Percentiles rank a stretch among this genome's conserved stretches.
Evolutionary conservation across 768 basidiomycete species (phyloP).

Genomic region (Rhodotorula toruloides): DNA sequence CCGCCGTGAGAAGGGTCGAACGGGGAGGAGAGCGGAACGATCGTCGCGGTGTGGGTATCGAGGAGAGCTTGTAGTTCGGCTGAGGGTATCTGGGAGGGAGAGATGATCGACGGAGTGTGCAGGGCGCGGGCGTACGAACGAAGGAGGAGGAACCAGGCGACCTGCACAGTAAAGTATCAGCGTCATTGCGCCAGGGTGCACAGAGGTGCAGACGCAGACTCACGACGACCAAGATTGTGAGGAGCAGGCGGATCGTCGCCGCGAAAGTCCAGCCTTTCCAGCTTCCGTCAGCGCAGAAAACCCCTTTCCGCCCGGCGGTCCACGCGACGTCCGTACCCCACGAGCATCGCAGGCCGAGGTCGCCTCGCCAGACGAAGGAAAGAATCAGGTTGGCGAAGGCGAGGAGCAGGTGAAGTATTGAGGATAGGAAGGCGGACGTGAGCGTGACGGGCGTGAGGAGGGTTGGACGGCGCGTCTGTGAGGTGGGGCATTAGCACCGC

Average conservation of each 20-base stretch:
- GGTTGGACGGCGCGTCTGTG: slow-evolving; percentile 11
- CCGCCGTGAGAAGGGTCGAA: neutral
- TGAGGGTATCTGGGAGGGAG: slow-evolving; percentile 20
- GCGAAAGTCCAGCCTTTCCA: slow-evolving; percentile 4
- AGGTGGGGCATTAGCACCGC: too few relatives aligned
- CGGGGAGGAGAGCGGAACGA: slow-evolving; percentile 5
- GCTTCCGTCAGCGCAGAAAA: neutral
- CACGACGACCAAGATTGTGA: neutral
- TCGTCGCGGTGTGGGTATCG: slow-evolving; percentile 13
- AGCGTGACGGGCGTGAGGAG: neutral
- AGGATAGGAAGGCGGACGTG: neutral
- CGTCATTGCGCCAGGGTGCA: neutral
- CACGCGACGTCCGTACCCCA: slow-evolving; percentile 19
- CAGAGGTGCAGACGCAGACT: neutral
- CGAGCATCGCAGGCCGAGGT: neutral
- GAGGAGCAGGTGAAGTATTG: slow-evolving; percentile 4
- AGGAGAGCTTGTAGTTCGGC: slow-evolving; percentile 19
- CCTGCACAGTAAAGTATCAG: neutral
- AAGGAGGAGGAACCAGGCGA: neutral
- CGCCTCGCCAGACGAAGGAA: slow-evolving; percentile 7
- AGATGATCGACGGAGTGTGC: slow-evolving; percentile 10
- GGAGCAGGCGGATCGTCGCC: slow-evolving; percentile 1
- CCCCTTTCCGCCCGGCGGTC: neutral
- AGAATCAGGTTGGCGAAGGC: slow-evolving; percentile 19
- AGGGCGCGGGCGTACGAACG: slow-evolving; percentile 14